A percentile compares a stretch with the other conserved stretches of the same genome.
Conservation (phyloP, 2,329 filamentous ascomycete species). For the Penicillium sclerotigenum region DNA sequence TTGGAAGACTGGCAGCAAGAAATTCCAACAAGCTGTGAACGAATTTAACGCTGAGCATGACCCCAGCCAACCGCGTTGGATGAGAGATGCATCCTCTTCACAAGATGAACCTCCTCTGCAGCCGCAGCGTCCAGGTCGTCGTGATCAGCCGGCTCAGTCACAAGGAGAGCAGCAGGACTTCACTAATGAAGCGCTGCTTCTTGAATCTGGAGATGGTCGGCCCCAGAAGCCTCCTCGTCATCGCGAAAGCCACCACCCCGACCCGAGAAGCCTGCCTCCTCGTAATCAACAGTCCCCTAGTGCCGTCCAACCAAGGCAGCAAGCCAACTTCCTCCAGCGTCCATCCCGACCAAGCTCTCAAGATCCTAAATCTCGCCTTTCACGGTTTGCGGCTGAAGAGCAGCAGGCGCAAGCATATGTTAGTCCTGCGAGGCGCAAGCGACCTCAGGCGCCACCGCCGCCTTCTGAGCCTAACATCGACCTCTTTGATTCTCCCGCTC, state of each 20-base stretch:
- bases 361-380: conserved; percentile 62
- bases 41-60: conserved; percentile 76
- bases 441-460: conserved; percentile 49
- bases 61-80: conserved; percentile 86
- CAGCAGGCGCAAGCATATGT: conserved; percentile 80
- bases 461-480: conserved; percentile 55
- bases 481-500: conserved; percentile 55
- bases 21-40: conserved; percentile 84
- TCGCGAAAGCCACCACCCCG: conserved; percentile 21
- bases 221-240: conserved; percentile 29
- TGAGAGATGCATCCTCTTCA: conserved; percentile 64
- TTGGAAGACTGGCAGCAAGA: conserved; percentile 93
- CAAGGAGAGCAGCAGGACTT: conserved; percentile 28
- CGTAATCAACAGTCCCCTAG: conserved; percentile 24
- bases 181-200: conserved; percentile 58
- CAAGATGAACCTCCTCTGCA: conserved; percentile 23
- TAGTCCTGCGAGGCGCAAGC: conserved; percentile 76
- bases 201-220: conserved; percentile 31
- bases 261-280: conserved; percentile 18
- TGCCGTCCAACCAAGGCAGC: conserved; percentile 25
- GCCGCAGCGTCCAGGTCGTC: conserved; percentile 17
- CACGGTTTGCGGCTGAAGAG: conserved; percentile 71
- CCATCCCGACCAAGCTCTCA: conserved; percentile 38
- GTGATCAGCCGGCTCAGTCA: conserved; percentile 21
- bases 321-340: conserved; percentile 57